Conservation (phyloP, 495 filamentous ascomycete species). For the Aspergillus diversus region DNA sequence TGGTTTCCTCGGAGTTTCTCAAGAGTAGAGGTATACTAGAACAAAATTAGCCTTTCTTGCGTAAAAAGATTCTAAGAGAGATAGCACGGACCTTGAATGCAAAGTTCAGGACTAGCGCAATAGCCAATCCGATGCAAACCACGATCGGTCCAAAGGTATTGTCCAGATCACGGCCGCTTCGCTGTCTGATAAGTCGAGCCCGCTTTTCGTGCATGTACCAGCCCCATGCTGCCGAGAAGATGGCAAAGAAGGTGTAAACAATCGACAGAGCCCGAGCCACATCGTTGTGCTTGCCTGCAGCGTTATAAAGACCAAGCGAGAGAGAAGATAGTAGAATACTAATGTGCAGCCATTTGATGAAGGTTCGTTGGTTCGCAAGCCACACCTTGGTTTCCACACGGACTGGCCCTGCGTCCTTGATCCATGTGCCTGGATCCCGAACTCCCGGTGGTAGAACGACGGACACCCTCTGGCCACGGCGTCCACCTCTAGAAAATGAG, state of each 20-base stretch:
- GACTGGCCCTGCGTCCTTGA: slow-evolving; percentile 91
- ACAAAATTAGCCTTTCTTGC: slow-evolving; percentile 21
- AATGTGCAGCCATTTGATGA: slow-evolving; percentile 97
- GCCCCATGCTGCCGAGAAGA: slow-evolving; percentile 85
- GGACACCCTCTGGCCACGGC: slow-evolving; percentile 45
- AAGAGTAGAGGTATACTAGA: slow-evolving; percentile 41
- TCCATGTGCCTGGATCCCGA: slow-evolving; percentile 76
- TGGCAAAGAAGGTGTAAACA: slow-evolving; percentile 78
- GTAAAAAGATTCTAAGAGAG: background rate
- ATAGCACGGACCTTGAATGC: slow-evolving; percentile 63
- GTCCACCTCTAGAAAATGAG: slow-evolving; percentile 73
- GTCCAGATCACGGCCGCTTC: slow-evolving; percentile 92
- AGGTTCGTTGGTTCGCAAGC: slow-evolving; percentile 97
- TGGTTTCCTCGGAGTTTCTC: slow-evolving; percentile 27
- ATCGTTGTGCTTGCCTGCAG: slow-evolving; percentile 70
- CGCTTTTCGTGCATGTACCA: slow-evolving; percentile 79
- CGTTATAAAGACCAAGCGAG: slow-evolving; percentile 84
- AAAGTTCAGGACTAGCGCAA: slow-evolving; percentile 87
- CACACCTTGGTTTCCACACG: slow-evolving; percentile 96
- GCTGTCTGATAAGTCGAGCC: slow-evolving; percentile 73
- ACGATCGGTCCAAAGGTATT: slow-evolving; percentile 81
- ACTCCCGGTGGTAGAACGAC: slow-evolving; percentile 78
- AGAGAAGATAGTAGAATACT: slow-evolving; percentile 80
- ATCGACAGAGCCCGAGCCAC: slow-evolving; percentile 76
- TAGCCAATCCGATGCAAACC: slow-evolving; percentile 75